Evolutionary conservation across 371 early-diverging fungal genomes (phyloP).

Genomic region (Mortierella polycephala): DNA sequence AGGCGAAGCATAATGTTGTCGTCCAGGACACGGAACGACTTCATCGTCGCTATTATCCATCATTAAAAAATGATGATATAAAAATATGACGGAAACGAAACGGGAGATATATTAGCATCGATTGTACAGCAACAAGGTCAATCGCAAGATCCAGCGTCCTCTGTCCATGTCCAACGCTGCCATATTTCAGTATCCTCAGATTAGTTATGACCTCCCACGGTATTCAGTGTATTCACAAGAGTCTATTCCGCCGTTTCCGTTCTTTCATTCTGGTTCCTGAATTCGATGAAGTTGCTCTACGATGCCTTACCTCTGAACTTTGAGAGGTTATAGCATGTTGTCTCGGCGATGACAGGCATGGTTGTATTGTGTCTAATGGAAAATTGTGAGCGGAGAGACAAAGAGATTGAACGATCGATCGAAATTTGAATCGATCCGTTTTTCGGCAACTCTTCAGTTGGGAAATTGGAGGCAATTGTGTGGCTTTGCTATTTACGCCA

Average conservation of each 20-base stretch:
- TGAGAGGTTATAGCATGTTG: slow-evolving; percentile 72
- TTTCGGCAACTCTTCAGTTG: not conserved
- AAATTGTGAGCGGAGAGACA: not conserved
- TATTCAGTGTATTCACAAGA: too few species aligned
- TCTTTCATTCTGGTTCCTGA: slow-evolving; percentile 4
- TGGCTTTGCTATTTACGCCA: slow-evolving; percentile 25
- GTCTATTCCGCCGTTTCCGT: not conserved
- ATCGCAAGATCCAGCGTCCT: not conserved
- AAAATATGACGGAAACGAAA: not conserved
- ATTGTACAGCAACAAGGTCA: too few species aligned
- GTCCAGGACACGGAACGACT: slow-evolving; percentile 80
- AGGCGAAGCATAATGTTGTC: slow-evolving; percentile 84
- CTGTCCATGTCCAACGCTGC: not conserved
- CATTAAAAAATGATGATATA: not conserved
- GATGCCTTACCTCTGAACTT: slow-evolving; percentile 72
- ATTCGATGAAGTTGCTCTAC: not conserved
- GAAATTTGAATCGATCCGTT: not conserved
- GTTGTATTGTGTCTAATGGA: slow-evolving; percentile 1
- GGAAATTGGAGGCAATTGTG: slow-evolving; percentile 2
- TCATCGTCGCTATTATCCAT: slow-evolving; percentile 65
- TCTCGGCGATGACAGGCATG: slow-evolving; percentile 55
- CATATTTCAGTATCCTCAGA: not conserved
- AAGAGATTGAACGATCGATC: not conserved
- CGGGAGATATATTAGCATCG: not conserved
- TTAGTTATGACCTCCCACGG: too few species aligned